Evolutionary conservation across 305 asterid genomes (phyloP).

Genomic region (Rubia occidens): DNA sequence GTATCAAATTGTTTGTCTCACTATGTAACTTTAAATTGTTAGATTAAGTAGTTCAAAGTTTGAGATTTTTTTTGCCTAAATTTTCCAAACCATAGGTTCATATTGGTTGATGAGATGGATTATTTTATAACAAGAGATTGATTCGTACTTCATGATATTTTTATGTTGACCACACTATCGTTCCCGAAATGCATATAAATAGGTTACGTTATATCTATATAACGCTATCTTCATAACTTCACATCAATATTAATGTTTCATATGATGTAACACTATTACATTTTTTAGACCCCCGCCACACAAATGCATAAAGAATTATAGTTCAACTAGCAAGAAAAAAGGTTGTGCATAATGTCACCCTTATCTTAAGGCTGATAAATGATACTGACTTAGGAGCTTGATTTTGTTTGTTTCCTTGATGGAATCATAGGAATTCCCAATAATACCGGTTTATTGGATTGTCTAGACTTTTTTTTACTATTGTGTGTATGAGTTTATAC

Average conservation of each 20-base stretch:
- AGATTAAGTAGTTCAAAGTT: neutral
- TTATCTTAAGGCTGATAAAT: no score
- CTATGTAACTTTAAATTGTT: neutral
- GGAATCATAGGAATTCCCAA: no score
- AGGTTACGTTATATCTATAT: neutral
- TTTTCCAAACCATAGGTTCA: conserved; percentile 38
- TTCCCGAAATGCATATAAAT: no score
- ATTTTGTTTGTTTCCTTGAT: no score
- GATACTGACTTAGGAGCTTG: neutral
- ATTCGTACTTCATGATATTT: conserved; percentile 79
- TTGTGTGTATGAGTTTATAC: neutral
- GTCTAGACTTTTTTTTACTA: no score
- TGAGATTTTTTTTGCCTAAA: neutral
- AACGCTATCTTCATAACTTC: conserved; percentile 1
- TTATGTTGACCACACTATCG: conserved; percentile 79
- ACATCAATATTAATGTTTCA: conserved; percentile 4
- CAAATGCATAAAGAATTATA: neutral
- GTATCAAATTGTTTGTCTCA: neutral
- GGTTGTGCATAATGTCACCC: neutral
- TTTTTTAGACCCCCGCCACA: neutral
- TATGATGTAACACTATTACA: neutral
- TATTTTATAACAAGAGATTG: conserved; percentile 82
- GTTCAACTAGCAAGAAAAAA: neutral
- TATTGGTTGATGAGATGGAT: conserved; percentile 91
- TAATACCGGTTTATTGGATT: no score